Base-by-base conservation (phyloP, 495 filamentous ascomycete genomes). In the Penicillium arizonense region DNA sequence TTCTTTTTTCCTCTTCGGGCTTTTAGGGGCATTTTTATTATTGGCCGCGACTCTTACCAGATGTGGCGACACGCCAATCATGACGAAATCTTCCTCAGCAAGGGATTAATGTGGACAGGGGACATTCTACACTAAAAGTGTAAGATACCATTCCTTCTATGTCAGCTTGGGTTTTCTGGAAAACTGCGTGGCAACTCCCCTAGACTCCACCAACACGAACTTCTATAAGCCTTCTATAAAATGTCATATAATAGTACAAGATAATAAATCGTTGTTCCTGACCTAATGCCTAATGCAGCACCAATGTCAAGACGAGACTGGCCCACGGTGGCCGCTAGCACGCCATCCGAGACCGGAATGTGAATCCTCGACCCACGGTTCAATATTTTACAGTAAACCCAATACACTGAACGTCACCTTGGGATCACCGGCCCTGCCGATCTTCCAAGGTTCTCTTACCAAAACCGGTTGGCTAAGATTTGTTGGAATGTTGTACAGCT, bases 311-410 rank as follows among this genome's bases (percentile, higher is more conserved):
- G 21, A 4, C 37, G 12, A 16, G 11, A 45, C 20, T 8, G 48
- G 44, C 54, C 55, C 59, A 62, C 59, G 59, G 33, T 55, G 47
- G 47, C 52, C 55, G 52, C 59, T 62, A 62, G 39, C 59, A 62
- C 59, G 56, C 56, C 56, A 56, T 52, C 61, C 61, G 58, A 53
- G 52, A 58, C 56, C 57, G 60, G 60, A 63, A 63, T 60, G 60
- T 50, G 44, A 62, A 62, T 58, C 52, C 5, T 44, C 16, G 59
- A 59, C 59, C 60, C 60, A 63, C 53, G 60, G 60, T 60, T 60
- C 57, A 34, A 35, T 30, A 36, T 44, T 47, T 56, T 20, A 30
- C 30, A 35, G 26, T 14, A 6, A 36, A 18, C 4, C 16, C 6
- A 28, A 40, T 40, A 38, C 44, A 12, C 7, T 23, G 12, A 24